Evolutionary conservation across 2,329 filamentous ascomycete genomes (phyloP).

Genomic region (Trichoderma brevicompactum): DNA sequence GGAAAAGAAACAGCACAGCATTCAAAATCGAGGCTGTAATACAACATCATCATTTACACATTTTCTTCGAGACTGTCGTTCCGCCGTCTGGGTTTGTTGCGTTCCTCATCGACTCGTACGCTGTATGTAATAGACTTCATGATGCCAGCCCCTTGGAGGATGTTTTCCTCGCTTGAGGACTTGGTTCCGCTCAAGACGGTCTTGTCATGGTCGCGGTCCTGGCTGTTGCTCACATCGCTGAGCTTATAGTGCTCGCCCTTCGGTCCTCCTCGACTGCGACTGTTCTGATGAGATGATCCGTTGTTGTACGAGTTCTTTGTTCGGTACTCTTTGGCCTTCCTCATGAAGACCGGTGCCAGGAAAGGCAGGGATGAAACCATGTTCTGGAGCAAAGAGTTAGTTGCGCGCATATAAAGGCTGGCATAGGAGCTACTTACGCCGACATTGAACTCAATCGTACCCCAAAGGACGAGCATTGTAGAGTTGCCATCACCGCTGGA

Average conservation of each 20-base stretch:
- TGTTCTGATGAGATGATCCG: constrained; percentile 37
- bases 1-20: neutral
- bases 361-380: constrained; percentile 54
- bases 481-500: constrained; percentile 57
- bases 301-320: constrained; percentile 43
- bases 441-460: constrained; percentile 61
- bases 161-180: constrained; percentile 47
- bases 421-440: constrained; percentile 47
- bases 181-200: constrained; percentile 31
- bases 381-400: constrained; percentile 41
- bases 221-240: constrained; percentile 43
- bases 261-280: constrained; percentile 36
- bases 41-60: neutral
- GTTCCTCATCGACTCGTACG: constrained; percentile 44
- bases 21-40: neutral
- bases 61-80: constrained; percentile 20
- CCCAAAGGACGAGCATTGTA: constrained; percentile 61
- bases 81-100: constrained; percentile 2
- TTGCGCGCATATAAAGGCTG: neutral
- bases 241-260: constrained; percentile 45
- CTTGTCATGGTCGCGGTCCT: constrained; percentile 34
- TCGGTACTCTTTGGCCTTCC: constrained; percentile 49
- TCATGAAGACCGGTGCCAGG: constrained; percentile 49
- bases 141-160: constrained; percentile 43
- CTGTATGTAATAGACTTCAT: constrained; percentile 50